Conservation (phyloP, 345 rosid species). For the Passiflora organensis region DNA sequence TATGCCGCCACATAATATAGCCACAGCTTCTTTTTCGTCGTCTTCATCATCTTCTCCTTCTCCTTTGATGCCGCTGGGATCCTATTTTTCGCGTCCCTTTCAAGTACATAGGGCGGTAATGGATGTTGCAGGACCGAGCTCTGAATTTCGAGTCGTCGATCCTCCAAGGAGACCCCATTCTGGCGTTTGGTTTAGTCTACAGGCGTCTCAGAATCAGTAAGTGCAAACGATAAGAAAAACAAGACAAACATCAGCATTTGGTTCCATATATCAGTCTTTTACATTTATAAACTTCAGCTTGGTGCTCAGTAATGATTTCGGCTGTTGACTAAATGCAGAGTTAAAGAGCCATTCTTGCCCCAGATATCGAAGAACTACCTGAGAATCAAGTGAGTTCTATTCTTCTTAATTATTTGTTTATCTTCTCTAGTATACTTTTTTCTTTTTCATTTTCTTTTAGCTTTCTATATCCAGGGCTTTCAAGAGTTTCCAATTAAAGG, state of each 20-base stretch:
- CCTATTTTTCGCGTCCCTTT: conserved; percentile 54
- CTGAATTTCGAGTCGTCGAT: conserved; percentile 64
- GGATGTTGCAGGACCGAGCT: conserved; percentile 59
- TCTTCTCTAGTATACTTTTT: not conserved
- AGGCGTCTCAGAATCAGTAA: conserved; percentile 93
- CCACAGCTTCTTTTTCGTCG: conserved; percentile 29
- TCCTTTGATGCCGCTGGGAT: conserved; percentile 50
- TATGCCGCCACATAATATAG: conserved; percentile 28
- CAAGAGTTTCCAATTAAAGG: not conserved
- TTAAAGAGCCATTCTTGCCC: conserved; percentile 80
- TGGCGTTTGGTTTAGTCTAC: conserved; percentile 92
- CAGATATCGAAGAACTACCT: conserved; percentile 94
- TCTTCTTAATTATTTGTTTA: too few relatives aligned
- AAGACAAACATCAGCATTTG: not conserved
- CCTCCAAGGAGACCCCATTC: conserved; percentile 80
- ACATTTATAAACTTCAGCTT: not conserved
- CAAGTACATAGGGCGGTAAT: conserved; percentile 42
- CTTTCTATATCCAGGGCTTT: not conserved
- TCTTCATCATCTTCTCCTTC: conserved; percentile 39
- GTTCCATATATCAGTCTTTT: not conserved
- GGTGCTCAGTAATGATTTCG: not conserved
- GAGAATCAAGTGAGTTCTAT: conserved; percentile 75
- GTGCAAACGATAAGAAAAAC: conserved; percentile 17
- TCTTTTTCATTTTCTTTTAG: not conserved
- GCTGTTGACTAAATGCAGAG: conserved; percentile 44